Evolutionary conservation across 345 rosid genomes (phyloP), one percentile per base, ranked within the genome.

Genomic region (Sonneratia alba): DNA sequence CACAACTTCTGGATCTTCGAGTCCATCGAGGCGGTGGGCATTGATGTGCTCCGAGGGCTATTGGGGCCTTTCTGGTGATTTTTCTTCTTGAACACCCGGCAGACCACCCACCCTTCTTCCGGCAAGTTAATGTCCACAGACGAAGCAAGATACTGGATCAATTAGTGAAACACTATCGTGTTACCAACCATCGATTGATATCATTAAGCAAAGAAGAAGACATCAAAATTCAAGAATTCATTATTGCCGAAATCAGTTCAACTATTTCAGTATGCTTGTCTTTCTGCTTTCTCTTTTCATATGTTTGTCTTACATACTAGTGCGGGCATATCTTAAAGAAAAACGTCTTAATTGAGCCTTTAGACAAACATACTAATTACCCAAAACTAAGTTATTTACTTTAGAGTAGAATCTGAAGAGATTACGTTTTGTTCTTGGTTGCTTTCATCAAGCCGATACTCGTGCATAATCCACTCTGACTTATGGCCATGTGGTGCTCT

Each of bases 401-500:
- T 73, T 49, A 7, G 9, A 69, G 37, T 38, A 10, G 27, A 48
- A 69, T 37, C 22, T 15, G 24, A 5, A 15, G 22, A 61, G 67
- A 36, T 85, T 85, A 82, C 87, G 74, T 69, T 79, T 45, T 87
- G 67, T 63, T 77, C 84, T 6, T 61, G 37, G 48, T 63, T 70
- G 77, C 67, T 83, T 40, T 94, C 97, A 32, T 94, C 98, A 1
- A 92, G 96, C 73, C 97, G 81, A 68, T 94, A 94, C 69, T 94
- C 98, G 70, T 94, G 98, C 98, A 94, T 94, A 74, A 94, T 94
- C 98, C 98, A 94, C 67, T 94, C 97, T 0, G 98, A 94, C 84
- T 94, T 94, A 74, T 88, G 92, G 7, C 98, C 98, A 15, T 86
- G 97, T 1, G 97, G 98, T 70, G 98, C 98, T 77, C 98, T 78